Evolutionary conservation across 2,329 filamentous ascomycete genomes (phyloP), one percentile per base, ranked within the genome.

Genomic region (Penicillium hesseltinei): DNA sequence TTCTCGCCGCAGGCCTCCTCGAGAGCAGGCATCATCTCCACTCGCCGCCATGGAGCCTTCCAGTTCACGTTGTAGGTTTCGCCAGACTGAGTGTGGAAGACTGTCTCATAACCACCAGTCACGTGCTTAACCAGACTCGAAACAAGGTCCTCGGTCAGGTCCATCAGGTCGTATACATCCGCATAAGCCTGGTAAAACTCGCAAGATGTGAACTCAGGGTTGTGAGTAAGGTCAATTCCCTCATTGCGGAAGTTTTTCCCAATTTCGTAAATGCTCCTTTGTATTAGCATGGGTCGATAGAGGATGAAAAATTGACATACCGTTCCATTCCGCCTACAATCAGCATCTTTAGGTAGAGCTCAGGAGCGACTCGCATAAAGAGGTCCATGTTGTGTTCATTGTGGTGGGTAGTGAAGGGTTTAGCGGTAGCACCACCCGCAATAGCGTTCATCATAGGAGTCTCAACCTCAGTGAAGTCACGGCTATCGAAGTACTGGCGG

Each of bases 361-460:
- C 94, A 1, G 94, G 95, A 1, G 95, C 94, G 46, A 97, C 87
- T 72, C 94, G 89, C 85, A 99, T 89, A 78, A 89, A 97, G 76
- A 99, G 88, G 68, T 96, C 88, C 86, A 96, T 92, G 75, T 96
- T 86, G 51, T 94, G 84, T 52, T 97, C 94, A 77, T 99, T 99
- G 81, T 97, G 94, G 76, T 96, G 89, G 15, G 94, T 97, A 66
- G 90, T 82, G 78, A 99, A 99, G 5, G 94, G 94, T 80, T 90
- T 92, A 58, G 94, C 94, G 1, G 94, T 97, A 35, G 94, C 94
- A 72, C 94, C 94, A 66, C 94, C 95, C 31, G 94, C 92, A 72
- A 96, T 96, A 69, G 90, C 85, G 74, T 96, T 95, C 84, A 99
- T 92, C 86, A 97, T 97, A 5, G 94, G 93, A 0, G 94, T 99